These are phyloP conservation scores for Fraxinus nigra DNA, from an alignment of 305 asterid species.

Conservation along the genomic window DNA sequence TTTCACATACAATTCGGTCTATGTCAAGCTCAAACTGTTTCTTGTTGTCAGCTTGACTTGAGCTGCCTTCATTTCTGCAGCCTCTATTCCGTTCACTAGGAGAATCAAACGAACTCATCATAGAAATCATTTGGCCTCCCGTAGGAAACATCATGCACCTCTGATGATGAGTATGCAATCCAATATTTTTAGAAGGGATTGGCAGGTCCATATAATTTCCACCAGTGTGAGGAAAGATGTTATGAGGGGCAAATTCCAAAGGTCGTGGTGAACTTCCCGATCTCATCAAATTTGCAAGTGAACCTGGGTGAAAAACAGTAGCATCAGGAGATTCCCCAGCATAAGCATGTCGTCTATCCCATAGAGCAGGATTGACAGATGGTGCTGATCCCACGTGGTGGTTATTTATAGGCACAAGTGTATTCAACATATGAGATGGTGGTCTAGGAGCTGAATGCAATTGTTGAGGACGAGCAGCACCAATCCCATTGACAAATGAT, in stretches of 20 bases:
- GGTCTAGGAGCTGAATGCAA: constrained; percentile 78
- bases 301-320: constrained; percentile 83
- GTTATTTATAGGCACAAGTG: constrained; percentile 60
- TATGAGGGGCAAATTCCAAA: constrained; percentile 70
- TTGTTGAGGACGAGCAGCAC: constrained; percentile 64
- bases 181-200: constrained; percentile 63
- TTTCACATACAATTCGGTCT: constrained; percentile 83
- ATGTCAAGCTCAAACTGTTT: constrained; percentile 96
- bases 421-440: constrained; percentile 61
- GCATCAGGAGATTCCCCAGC: constrained; percentile 88
- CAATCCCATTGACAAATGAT: constrained; percentile 66
- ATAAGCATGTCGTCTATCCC: constrained; percentile 75
- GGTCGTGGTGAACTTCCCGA: constrained; percentile 81
- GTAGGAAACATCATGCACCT: constrained; percentile 81
- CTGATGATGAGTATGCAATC: constrained; percentile 76
- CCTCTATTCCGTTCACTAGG: constrained; percentile 77
- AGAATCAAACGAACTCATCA: constrained; percentile 83
- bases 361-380: constrained; percentile 70
- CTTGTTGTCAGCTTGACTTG: constrained; percentile 71
- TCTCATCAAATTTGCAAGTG: constrained; percentile 80
- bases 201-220: constrained; percentile 69
- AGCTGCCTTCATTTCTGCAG: constrained; percentile 70
- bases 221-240: constrained; percentile 59
- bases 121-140: constrained; percentile 86
- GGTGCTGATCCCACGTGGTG: constrained; percentile 98